A percentile compares a stretch with the other conserved stretches of the same genome.
phyloP scores from a whole-genome alignment of 2,329 filamentous ascomycete species.

The Aureobasidium uvarum region DNA sequence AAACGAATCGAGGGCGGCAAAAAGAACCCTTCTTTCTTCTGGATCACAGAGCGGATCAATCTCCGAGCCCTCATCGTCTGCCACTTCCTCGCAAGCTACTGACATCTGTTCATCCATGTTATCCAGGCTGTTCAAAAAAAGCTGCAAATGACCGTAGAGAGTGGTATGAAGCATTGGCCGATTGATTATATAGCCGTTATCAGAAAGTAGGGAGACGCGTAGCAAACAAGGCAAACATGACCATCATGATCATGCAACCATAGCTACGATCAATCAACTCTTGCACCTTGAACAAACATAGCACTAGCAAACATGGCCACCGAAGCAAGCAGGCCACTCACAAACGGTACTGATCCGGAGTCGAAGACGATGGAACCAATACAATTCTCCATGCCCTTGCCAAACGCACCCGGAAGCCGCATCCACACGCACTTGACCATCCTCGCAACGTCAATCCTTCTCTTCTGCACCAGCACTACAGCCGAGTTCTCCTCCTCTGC shows the following conservation, averaged over 20 bases:
- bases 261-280: background rate
- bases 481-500: conserved; percentile 40
- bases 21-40: conserved; percentile 77
- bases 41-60: conserved; percentile 68
- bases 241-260: background rate
- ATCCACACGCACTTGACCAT: conserved; percentile 60
- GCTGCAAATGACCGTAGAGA: background rate
- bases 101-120: background rate
- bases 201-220: background rate
- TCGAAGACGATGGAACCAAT: conserved; percentile 40
- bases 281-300: background rate
- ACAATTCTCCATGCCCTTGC: conserved; percentile 58
- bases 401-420: conserved; percentile 55
- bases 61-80: conserved; percentile 56
- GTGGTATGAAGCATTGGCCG: no score
- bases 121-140: background rate
- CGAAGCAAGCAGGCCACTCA: conserved; percentile 23
- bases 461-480: conserved; percentile 56
- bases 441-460: conserved; percentile 52
- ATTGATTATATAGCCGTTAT: background rate
- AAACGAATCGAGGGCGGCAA: conserved; percentile 83
- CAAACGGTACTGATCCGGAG: conserved; percentile 34
- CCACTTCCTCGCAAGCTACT: background rate
- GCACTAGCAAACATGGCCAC: conserved; percentile 8
- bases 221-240: conserved; percentile 24